These are phyloP conservation scores for Malassezia japonica DNA, from an alignment of 1,284 basidiomycete species.

Conservation along the genomic window DNA sequence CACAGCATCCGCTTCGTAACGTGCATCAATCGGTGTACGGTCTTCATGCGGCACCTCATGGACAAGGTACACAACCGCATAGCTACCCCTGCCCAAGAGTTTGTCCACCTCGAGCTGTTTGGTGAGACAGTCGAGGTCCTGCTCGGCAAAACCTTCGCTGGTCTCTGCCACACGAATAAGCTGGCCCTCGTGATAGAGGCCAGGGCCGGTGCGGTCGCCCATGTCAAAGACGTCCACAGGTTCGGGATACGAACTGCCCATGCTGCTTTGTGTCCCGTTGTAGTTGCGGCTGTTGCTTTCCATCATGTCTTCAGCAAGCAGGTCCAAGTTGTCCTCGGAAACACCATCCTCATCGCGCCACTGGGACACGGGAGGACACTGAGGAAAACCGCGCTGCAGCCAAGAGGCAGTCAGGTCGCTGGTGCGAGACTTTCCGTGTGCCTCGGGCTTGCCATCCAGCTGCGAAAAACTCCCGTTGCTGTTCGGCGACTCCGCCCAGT, in stretches of 20 bases:
- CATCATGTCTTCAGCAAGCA: conserved; percentile 33
- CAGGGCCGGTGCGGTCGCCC: conserved; percentile 41
- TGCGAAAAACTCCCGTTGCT: conserved; percentile 1
- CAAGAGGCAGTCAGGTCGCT: not conserved
- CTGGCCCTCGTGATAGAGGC: conserved; percentile 40
- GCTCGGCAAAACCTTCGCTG: conserved; percentile 34
- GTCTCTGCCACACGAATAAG: conserved; percentile 37
- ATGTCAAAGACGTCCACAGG: conserved; percentile 34
- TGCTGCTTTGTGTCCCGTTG: not conserved
- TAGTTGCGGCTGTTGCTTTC: not conserved
- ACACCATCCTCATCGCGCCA: not conserved
- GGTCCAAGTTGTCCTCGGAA: conserved; percentile 25
- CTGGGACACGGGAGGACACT: too few species aligned
- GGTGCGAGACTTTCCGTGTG: not conserved
- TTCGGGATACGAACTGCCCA: not conserved
- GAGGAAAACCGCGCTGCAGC: not conserved
- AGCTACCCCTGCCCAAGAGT: conserved; percentile 44
- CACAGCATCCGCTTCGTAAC: not conserved
- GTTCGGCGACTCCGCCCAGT: conserved; percentile 4
- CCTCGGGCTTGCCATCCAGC: not conserved
- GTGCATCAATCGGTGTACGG: not conserved
- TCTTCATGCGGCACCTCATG: conserved; percentile 23
- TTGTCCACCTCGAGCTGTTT: conserved; percentile 37
- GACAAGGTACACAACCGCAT: conserved; percentile 45
- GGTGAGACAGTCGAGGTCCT: conserved; percentile 26